Base-by-base conservation (phyloP, 192 early-diverging fungal genomes). In the Coemansia asiatica region DNA sequence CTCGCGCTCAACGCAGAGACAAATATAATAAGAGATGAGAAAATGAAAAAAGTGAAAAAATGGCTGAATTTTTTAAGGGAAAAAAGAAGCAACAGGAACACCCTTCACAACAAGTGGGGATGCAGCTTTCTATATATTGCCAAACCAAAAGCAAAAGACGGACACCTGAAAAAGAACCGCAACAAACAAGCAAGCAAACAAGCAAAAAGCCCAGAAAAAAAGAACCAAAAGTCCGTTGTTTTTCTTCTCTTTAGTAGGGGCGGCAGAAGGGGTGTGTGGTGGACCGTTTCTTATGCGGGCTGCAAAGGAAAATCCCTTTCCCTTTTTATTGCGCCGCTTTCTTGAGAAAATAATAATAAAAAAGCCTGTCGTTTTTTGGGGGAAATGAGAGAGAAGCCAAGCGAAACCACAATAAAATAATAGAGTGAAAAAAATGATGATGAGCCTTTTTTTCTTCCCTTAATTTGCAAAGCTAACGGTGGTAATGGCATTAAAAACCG, bases 1-100 rank as follows among this genome's bases (percentile, higher is more conserved):
- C 79, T 81, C 74, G 79, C 79, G 79, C 64, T 81, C 79, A 81
- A 81, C 79, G 79, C 79, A 49, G 74, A 81, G 74, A 62, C 79
- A 70, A 81, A 63, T 57, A 60, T 56, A 54, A 59, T 59, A 60
- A 56, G 16, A 44, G 40, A 51, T 58, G 64, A 35, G 36, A 46
- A 49, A 69, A 53, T 54, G 51, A 33, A 31, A 60, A 47, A 47
- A 44, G 38, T 7, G 40, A 60, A 60, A 47, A 60, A 47, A 47
- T 60, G 59, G 59, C 59, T 49, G 58, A 26, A 31, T 60, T 60
- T 60, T 40, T 60, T 29, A 35, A 65, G 53, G 28, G 47, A 59
- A 55, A 47, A 66, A 33, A 40, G 35, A 66, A 27, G 56, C 25
- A 69, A 50, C 44, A 29, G n/a, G 47, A 46, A 50, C 60, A 5